Conservation (phyloP, 2,329 filamentous ascomycete genomes). For the Epichloe festucae region DNA sequence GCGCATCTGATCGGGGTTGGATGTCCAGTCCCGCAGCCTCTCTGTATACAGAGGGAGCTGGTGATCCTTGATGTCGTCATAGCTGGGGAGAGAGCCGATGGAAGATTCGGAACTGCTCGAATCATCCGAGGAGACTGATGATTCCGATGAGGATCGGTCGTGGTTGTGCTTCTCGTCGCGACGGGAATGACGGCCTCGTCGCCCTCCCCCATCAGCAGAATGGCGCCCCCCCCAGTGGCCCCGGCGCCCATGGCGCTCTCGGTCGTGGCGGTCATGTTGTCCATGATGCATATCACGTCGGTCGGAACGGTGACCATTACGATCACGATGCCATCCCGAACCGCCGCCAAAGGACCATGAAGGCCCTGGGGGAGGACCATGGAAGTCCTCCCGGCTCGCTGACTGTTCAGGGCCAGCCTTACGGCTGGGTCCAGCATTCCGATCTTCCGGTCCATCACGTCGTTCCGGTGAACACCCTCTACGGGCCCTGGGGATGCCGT, state of each 20-base stretch:
- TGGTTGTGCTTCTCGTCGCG: constrained; percentile 8
- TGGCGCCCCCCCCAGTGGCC: not conserved
- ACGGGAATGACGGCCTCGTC: not conserved
- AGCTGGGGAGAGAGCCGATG: constrained; percentile 40
- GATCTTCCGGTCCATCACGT: not conserved
- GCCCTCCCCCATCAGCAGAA: constrained; percentile 2
- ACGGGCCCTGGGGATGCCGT: constrained; percentile 20
- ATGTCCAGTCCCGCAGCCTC: constrained; percentile 35
- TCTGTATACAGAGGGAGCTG: constrained; percentile 35
- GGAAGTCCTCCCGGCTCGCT: not conserved
- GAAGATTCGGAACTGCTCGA: constrained; percentile 26
- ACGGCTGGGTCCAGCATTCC: not conserved
- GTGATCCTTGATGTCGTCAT: constrained; percentile 33
- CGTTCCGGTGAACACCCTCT: not conserved
- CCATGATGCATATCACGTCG: not conserved
- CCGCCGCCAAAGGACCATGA: not conserved
- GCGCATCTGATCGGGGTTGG: constrained; percentile 34
- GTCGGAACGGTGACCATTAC: constrained; percentile 4
- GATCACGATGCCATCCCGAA: constrained; percentile 2
- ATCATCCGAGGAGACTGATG: constrained; percentile 20
- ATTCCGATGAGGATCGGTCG: constrained; percentile 19
- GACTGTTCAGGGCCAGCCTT: not conserved
- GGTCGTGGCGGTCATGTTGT: constrained; percentile 8
- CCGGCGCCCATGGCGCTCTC: not conserved
- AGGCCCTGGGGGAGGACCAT: not conserved